Conservation (phyloP, 495 filamentous ascomycete species). For the Clavariopsis aquatica region DNA sequence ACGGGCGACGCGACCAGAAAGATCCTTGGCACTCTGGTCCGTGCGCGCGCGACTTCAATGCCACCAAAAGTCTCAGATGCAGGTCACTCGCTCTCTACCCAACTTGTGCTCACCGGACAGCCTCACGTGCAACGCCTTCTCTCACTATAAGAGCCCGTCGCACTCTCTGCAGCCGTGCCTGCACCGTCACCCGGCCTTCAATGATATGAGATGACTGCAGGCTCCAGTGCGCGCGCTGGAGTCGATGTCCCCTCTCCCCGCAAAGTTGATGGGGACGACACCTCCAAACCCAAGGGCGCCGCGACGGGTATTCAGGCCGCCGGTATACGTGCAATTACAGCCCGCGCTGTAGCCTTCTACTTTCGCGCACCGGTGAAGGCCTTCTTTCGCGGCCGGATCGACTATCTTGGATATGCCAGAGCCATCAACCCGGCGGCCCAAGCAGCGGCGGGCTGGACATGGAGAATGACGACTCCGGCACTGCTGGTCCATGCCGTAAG, state of each 20-base stretch:
- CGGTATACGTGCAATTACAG: constrained; percentile 73
- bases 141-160: neutral
- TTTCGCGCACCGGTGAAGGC: constrained; percentile 86
- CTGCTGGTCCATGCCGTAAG: constrained; percentile 76
- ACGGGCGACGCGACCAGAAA: constrained; percentile 9
- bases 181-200: constrained; percentile 4
- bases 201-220: constrained; percentile 33
- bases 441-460: constrained; percentile 62
- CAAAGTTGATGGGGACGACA: constrained; percentile 1
- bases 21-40: constrained; percentile 8
- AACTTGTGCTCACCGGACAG: neutral
- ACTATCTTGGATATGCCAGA: constrained; percentile 70
- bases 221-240: constrained; percentile 29
- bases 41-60: constrained; percentile 3
- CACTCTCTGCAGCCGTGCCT: neutral
- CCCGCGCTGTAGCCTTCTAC: constrained; percentile 81
- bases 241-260: constrained; percentile 12
- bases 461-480: constrained; percentile 73
- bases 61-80: neutral
- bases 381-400: constrained; percentile 84
- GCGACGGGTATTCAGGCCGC: constrained; percentile 53
- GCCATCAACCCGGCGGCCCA: constrained; percentile 65
- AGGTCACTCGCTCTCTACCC: neutral
- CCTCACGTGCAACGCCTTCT: neutral
- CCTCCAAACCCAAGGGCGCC: constrained; percentile 12